Conservation (phyloP, 768 basidiomycete species). For the Krasilnikovozyma curviuscula region DNA sequence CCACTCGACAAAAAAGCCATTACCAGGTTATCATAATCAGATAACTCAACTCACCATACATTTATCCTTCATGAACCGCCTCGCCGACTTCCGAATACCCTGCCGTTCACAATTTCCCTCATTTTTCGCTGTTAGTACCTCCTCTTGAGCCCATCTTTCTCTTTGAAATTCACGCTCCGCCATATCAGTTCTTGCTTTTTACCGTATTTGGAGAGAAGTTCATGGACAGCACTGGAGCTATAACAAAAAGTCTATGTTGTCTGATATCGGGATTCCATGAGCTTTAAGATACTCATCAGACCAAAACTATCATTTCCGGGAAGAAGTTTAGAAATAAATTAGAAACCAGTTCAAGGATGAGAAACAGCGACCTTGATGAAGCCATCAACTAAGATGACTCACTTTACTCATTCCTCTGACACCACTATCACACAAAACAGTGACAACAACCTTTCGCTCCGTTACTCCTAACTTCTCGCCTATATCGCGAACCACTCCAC, state of each 20-base stretch:
- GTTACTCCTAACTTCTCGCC: conserved; percentile 5
- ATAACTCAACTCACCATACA: no score
- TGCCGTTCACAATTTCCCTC: no score
- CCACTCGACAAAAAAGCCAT: conserved; percentile 7
- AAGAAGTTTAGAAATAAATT: background rate
- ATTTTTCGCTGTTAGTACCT: no score
- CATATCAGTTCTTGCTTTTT: no score
- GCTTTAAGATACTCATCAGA: conserved; percentile 8
- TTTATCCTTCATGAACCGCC: no score
- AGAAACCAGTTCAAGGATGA: background rate
- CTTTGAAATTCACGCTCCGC: no score
- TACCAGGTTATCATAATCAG: conserved; percentile 1
- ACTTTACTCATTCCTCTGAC: background rate
- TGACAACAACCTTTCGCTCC: background rate
- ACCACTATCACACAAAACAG: background rate
- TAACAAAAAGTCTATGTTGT: no score
- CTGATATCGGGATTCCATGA: conserved; percentile 8
- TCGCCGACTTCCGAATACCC: no score
- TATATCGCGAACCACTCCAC: conserved; percentile 22
- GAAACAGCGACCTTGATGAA: no score
- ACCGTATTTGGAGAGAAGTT: no score
- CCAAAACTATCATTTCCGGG: conserved; percentile 5
- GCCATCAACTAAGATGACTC: background rate
- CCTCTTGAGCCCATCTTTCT: no score
- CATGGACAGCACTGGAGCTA: no score